Base-by-base conservation (phyloP, 1,284 basidiomycete species). In the Volvariella volvacea region DNA sequence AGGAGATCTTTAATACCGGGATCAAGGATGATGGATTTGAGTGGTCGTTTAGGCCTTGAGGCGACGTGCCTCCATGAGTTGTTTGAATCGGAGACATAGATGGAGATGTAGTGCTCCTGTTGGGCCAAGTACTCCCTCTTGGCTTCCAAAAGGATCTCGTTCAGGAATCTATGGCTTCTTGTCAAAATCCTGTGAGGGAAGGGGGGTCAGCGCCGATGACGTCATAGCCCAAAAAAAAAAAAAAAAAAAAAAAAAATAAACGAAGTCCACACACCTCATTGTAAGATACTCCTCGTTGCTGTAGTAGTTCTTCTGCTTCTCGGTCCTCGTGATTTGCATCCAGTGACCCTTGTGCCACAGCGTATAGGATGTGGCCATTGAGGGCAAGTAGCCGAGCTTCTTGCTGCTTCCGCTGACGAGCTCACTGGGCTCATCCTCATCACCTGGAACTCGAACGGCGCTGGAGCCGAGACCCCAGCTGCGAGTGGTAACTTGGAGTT, bases 21-120 rank as follows among this genome's bases (percentile, higher is more conserved):
- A 43, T 85, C 82, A 7, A 87, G 65, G 38, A 87, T 71, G 50
- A 87, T 81, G 1, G 83, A 85, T 12, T 64, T 64, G 42, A 84
- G 60, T 12, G 79, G 69, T 1, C 84, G 74, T 57, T 85, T 85
- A 19, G 77, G 71, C 22, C 80, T 74, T 10, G 71, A 71, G 4
- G 78, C 69, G 20, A 80, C 67, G 43, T 68, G 67, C 19, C 67
- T 65, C 83, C 83, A 87, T 52, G 60, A 60, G 48, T 71, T 67
- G 15, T 46, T 45, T 68, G 60, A 57, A 42, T 74, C 71, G 2
- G 76, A 74, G n/a, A 73, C 66, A 50, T 71, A 81, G 32, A 85
- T 67, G 6, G 71, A 70, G 42, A 84, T 76, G 36, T 62, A 66
- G 50, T 79, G 63, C 44, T 75, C 65, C 53, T 77, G 70, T 2